These are phyloP conservation scores for Biscutella auriculata DNA, from an alignment of 441 rosid species.

Conservation along the genomic window DNA sequence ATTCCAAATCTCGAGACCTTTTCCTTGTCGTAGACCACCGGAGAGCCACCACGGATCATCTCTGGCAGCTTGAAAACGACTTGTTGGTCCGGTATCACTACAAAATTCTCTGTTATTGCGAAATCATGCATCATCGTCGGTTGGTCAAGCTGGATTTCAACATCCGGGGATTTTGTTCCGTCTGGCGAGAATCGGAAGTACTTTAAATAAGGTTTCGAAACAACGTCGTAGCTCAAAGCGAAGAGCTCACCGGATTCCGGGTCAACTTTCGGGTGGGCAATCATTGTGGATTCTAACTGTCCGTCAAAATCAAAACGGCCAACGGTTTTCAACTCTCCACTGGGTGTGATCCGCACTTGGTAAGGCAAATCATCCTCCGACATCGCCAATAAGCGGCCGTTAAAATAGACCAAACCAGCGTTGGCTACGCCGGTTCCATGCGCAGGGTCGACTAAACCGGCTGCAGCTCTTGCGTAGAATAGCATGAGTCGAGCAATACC, in stretches of 20 bases:
- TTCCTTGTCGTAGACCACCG: slow-evolving; percentile 51
- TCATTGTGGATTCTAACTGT: slow-evolving; percentile 48
- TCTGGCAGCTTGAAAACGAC: slow-evolving; percentile 64
- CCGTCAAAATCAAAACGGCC: slow-evolving; percentile 45
- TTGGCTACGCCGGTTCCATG: slow-evolving; percentile 70
- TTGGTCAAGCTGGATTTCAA: slow-evolving; percentile 47
- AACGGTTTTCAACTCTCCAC: slow-evolving; percentile 56
- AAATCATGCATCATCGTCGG: slow-evolving; percentile 85
- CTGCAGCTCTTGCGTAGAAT: slow-evolving; percentile 51
- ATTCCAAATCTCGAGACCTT: slow-evolving; percentile 59
- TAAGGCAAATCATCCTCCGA: slow-evolving; percentile 78
- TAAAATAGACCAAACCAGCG: slow-evolving; percentile 68
- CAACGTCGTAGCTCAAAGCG: slow-evolving; percentile 62
- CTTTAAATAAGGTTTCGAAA: slow-evolving; percentile 52
- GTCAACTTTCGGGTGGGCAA: slow-evolving; percentile 74
- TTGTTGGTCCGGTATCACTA: slow-evolving; percentile 66
- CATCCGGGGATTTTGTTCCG: slow-evolving; percentile 52
- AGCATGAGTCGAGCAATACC: slow-evolving; percentile 54
- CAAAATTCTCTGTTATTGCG: slow-evolving; percentile 62
- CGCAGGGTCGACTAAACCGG: slow-evolving; percentile 30
- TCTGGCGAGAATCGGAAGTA: slow-evolving; percentile 45
- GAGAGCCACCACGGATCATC: slow-evolving; percentile 64
- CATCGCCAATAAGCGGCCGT: slow-evolving; percentile 60
- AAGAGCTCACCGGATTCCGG: slow-evolving; percentile 46
- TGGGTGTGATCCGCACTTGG: slow-evolving; percentile 40